phyloP scores from a whole-genome alignment of 441 rosid genomes.

The Erysimum pusillum region DNA sequence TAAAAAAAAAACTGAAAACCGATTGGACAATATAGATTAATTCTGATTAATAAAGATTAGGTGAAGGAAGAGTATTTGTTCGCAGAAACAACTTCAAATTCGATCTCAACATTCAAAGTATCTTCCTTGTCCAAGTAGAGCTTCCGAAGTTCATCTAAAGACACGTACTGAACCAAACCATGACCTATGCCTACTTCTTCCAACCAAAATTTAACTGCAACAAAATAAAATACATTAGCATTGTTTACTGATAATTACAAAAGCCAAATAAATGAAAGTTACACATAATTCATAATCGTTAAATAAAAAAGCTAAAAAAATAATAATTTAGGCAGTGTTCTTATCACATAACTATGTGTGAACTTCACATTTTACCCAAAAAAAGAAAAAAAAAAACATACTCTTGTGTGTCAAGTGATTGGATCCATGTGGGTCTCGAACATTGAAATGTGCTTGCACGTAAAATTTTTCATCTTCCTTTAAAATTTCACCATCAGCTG shows the following conservation, averaged over 20 bases:
- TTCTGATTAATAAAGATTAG: background rate
- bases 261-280: background rate
- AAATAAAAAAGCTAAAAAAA: background rate
- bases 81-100: constrained; percentile 15
- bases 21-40: too few species aligned
- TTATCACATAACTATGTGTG: too few species aligned
- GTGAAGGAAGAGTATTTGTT: constrained; percentile 9
- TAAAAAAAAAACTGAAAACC: too few species aligned
- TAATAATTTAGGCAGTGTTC: background rate
- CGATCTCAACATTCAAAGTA: constrained; percentile 13
- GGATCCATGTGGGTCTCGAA: background rate
- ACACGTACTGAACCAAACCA: background rate
- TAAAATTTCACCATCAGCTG: background rate
- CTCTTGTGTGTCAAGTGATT: background rate
- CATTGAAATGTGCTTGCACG: background rate
- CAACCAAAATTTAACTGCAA: too few species aligned
- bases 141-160: background rate
- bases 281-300: background rate
- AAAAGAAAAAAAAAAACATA: too few species aligned
- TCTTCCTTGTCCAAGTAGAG: constrained; percentile 14
- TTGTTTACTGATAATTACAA: background rate
- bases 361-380: too few species aligned
- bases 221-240: background rate
- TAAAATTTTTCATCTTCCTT: constrained; percentile 15
- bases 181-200: accelerated